Evolutionary conservation across 352 stramenopile species (phyloP).

Genomic region (Globisporangium alternatum): DNA sequence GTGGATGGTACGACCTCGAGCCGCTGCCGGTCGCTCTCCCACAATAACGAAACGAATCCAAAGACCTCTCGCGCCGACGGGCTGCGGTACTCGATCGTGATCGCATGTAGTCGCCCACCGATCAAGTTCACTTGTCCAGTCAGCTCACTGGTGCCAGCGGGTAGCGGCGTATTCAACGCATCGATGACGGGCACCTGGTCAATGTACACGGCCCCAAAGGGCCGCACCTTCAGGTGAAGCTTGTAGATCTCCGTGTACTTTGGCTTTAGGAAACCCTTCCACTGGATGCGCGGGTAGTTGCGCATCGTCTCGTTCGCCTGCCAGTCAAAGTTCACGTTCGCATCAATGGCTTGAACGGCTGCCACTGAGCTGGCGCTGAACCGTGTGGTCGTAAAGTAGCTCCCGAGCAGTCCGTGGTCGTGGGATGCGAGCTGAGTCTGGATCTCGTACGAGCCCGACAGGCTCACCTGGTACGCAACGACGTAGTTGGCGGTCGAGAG

Average conservation of each 20-base stretch:
- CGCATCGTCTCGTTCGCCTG: conserved; percentile 32
- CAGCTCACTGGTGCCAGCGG: conserved; percentile 9
- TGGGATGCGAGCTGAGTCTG: conserved; percentile 35
- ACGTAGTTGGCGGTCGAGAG: conserved; percentile 39
- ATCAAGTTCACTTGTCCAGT: conserved; percentile 22
- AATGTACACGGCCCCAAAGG: conserved; percentile 31
- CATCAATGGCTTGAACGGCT: conserved; percentile 22
- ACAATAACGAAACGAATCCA: conserved; percentile 23
- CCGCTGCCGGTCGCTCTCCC: conserved; percentile 27
- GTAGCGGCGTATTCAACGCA: conserved; percentile 25
- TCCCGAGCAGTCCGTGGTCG: conserved; percentile 25
- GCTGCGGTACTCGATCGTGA: conserved; percentile 44
- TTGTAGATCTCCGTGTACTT: conserved; percentile 42
- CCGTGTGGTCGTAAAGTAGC: conserved; percentile 34
- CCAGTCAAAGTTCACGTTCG: conserved; percentile 42
- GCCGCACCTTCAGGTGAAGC: conserved; percentile 27
- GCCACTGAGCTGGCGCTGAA: conserved; percentile 9
- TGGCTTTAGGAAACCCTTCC: conserved; percentile 42
- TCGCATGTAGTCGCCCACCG: conserved; percentile 28
- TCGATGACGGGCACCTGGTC: conserved; percentile 33
- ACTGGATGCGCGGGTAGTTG: conserved; percentile 40
- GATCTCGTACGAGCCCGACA: conserved; percentile 42
- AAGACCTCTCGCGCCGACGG: conserved; percentile 11
- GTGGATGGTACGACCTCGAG: conserved; percentile 22
- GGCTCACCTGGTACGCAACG: conserved; percentile 30